phyloP scores from a whole-genome alignment of 1,284 basidiomycete genomes.

The Schizopora paradoxa region DNA sequence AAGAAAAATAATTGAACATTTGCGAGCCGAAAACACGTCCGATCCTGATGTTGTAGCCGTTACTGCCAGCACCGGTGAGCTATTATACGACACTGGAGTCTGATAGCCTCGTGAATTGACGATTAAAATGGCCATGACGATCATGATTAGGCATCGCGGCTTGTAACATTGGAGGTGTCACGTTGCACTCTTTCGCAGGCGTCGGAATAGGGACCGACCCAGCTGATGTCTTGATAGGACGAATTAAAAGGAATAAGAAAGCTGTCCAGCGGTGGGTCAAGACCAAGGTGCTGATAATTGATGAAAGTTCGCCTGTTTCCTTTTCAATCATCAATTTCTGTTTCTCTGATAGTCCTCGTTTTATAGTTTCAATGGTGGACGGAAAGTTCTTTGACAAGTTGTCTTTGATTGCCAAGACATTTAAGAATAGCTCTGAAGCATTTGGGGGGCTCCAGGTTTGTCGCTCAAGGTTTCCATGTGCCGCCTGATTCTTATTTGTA shows the following conservation, averaged over 20 bases:
- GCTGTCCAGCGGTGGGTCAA: slow-evolving; percentile 64
- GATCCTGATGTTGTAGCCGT: slow-evolving; percentile 47
- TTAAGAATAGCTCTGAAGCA: slow-evolving; percentile 62
- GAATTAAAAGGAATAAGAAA: slow-evolving; percentile 70
- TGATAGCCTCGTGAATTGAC: background rate
- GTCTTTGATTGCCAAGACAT: slow-evolving; percentile 47
- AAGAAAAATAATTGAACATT: slow-evolving; percentile 72
- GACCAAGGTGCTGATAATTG: slow-evolving; percentile 84
- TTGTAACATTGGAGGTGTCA: slow-evolving; percentile 90
- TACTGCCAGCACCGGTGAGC: slow-evolving; percentile 46
- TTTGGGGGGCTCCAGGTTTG: slow-evolving; percentile 94
- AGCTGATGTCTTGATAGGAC: slow-evolving; percentile 57
- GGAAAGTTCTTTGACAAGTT: slow-evolving; percentile 90
- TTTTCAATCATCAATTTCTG: background rate
- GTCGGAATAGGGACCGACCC: slow-evolving; percentile 79
- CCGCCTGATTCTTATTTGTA: background rate
- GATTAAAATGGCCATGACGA: background rate
- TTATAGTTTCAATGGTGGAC: slow-evolving; percentile 93
- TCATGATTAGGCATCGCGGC: slow-evolving; percentile 73
- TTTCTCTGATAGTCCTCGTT: background rate
- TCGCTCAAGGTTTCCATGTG: slow-evolving; percentile 1
- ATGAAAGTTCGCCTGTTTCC: slow-evolving; percentile 67
- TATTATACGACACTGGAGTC: too few relatives aligned
- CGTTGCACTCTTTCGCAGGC: slow-evolving; percentile 90
- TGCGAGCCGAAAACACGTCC: slow-evolving; percentile 37